Evolutionary conservation across 768 basidiomycete species (phyloP), one percentile per base, ranked within the genome.

Genomic region (Kwoniella mangroviensis): DNA sequence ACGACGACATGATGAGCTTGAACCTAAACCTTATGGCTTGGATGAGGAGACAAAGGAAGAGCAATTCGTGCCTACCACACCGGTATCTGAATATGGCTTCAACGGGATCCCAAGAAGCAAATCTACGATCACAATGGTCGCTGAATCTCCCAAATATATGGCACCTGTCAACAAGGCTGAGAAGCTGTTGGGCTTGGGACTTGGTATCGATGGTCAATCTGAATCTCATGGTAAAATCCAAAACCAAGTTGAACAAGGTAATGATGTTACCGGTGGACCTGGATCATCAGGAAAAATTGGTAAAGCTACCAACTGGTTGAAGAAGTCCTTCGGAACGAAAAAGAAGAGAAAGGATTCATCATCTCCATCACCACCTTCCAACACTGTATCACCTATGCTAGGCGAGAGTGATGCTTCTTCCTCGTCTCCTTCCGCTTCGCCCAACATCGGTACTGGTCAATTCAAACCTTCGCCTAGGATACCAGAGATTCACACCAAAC

Each of bases 1-100:
- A 53, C 79, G 80, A 61, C 75, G 85, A 6, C 83, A 84, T 66
- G 84, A 84, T 53, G 83, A 85, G 70, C 78, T 86, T 28, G 85
- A 85, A 68, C 85, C 85, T 1, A 74, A 71, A 42, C 21, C 63
- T 28, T 34, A 34, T 41, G 40, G 52, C 13, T 21, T 57, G 17
- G 43, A 58, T 15, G 73, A 72, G 6, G 69, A 63, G 11, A 57
- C 34, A n/a, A 61, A 54, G 19, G 70, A 65, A 5, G 63, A 64
- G 4, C 43, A 54, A 19, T 53, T 61, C 3, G 55, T 60, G 6
- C 69, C 68, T 53, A 26, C 67, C 13, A 72, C 69, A 10, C 74
- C 69, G 13, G 56, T 72, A 24, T 70, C 72, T 7, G 74, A 64
- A 28, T 68, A 49, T 9, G 66, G 57, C 6, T 69, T 57, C 41